These are phyloP conservation scores for Arthrobotrys sinensis DNA, from an alignment of 2,329 filamentous ascomycete species.

Conservation along the genomic window DNA sequence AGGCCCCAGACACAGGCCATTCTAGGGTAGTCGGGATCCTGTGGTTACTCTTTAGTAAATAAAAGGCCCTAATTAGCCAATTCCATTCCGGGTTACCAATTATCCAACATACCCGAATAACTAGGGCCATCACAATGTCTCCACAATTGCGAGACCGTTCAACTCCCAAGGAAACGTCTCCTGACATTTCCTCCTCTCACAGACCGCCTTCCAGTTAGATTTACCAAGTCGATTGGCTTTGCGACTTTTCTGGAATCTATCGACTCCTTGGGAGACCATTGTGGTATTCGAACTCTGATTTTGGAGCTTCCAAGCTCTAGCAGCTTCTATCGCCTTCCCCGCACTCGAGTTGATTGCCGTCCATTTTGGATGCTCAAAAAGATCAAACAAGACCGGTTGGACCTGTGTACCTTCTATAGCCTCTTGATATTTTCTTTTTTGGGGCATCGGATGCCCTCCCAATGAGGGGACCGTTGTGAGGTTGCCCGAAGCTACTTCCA, in stretches of 20 bases:
- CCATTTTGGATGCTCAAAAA: slow-evolving; percentile 5
- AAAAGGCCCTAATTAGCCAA: too few relatives aligned
- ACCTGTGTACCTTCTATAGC: neutral
- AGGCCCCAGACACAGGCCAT: too few relatives aligned
- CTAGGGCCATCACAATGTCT: neutral
- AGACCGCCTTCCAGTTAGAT: too few relatives aligned
- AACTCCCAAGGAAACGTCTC: neutral
- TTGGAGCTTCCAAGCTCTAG: neutral
- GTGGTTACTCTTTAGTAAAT: too few relatives aligned
- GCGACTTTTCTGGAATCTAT: neutral
- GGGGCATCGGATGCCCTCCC: neutral
- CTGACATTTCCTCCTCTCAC: neutral
- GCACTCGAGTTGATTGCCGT: neutral
- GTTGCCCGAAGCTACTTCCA: neutral
- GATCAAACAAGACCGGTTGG: neutral
- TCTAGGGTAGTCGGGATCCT: too few relatives aligned
- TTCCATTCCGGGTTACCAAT: neutral
- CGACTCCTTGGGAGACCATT: neutral
- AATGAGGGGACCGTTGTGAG: neutral
- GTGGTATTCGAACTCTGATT: neutral
- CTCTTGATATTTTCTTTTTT: neutral
- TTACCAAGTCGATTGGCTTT: neutral
- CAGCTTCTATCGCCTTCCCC: neutral
- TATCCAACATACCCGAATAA: slow-evolving; percentile 6
- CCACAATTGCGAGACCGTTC: too few relatives aligned